Evolutionary conservation across 495 filamentous ascomycete species (phyloP).

Genomic region (Podospora appendiculata): DNA sequence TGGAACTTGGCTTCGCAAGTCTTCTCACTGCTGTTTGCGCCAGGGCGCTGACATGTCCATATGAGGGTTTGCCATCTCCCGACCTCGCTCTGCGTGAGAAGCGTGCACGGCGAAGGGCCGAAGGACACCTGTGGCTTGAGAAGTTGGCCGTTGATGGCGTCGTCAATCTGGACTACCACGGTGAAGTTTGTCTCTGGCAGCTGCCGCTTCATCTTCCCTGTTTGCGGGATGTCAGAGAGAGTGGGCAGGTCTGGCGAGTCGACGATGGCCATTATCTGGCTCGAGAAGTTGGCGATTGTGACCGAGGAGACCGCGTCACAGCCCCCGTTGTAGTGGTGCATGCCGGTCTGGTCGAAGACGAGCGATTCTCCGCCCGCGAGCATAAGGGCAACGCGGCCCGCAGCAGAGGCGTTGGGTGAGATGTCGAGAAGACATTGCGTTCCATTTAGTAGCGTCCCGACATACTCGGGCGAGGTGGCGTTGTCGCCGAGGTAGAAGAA

Average conservation of each 20-base stretch:
- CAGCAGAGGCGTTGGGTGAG: conserved; percentile 9
- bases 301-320: conserved; percentile 10
- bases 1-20: conserved; percentile 7
- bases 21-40: conserved; percentile 10
- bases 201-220: neutral
- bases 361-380: conserved; percentile 6
- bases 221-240: too few species aligned
- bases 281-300: conserved; percentile 7
- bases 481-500: conserved; percentile 14
- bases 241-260: neutral
- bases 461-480: conserved; percentile 11
- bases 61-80: conserved; percentile 4
- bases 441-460: conserved; percentile 10
- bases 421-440: conserved; percentile 9
- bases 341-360: conserved; percentile 12
- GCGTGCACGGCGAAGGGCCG: conserved; percentile 9
- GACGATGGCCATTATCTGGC: conserved; percentile 7
- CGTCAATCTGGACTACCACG: conserved; percentile 11
- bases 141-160: conserved; percentile 1
- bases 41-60: conserved; percentile 15
- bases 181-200: conserved; percentile 12
- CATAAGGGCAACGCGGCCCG: conserved; percentile 4
- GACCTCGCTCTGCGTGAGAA: neutral
- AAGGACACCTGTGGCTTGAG: conserved; percentile 7
- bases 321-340: conserved; percentile 11